Evolutionary conservation across 1,284 basidiomycete species (phyloP).

Genomic region (Filobasidium uniguttulatum): DNA sequence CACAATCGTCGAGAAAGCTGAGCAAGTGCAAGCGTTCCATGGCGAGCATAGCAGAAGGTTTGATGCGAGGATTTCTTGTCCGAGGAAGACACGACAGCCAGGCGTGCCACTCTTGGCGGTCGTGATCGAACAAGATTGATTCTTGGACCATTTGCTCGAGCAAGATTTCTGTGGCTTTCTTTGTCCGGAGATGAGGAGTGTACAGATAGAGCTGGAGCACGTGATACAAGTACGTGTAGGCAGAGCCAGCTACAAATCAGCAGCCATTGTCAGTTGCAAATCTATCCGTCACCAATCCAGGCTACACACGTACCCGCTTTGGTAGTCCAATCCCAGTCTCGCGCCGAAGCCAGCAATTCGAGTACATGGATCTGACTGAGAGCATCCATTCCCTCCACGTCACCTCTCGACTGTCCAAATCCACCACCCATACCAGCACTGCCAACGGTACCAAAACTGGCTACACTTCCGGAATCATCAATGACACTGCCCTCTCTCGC

Average conservation of each 20-base stretch:
- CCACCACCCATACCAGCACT: conserved; percentile 38
- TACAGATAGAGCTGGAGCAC: conserved; percentile 52
- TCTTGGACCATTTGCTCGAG: conserved; percentile 50
- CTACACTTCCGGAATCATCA: conserved; percentile 32
- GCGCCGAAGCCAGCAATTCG: conserved; percentile 53
- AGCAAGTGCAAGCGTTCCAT: conserved; percentile 51
- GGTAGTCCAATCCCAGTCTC: conserved; percentile 61
- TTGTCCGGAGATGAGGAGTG: conserved; percentile 44
- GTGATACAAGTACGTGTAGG: conserved; percentile 46
- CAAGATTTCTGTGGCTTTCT: conserved; percentile 46
- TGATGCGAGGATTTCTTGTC: conserved; percentile 41
- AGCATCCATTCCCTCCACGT: conserved; percentile 44
- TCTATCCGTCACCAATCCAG: not conserved
- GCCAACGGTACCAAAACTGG: conserved; percentile 24
- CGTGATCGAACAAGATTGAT: conserved; percentile 71
- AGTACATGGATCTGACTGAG: conserved; percentile 66
- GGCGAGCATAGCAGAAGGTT: conserved; percentile 39
- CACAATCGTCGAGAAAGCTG: conserved; percentile 70
- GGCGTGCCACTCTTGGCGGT: conserved; percentile 52
- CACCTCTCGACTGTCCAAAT: conserved; percentile 35
- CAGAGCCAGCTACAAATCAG: conserved; percentile 28
- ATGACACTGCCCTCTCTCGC: conserved; percentile 32
- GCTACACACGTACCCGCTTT: conserved; percentile 46
- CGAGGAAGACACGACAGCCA: conserved; percentile 52
- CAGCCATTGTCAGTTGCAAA: not conserved